These are phyloP conservation scores for Lactarius akahatsu DNA, from an alignment of 768 basidiomycete genomes.

Conservation along the genomic window DNA sequence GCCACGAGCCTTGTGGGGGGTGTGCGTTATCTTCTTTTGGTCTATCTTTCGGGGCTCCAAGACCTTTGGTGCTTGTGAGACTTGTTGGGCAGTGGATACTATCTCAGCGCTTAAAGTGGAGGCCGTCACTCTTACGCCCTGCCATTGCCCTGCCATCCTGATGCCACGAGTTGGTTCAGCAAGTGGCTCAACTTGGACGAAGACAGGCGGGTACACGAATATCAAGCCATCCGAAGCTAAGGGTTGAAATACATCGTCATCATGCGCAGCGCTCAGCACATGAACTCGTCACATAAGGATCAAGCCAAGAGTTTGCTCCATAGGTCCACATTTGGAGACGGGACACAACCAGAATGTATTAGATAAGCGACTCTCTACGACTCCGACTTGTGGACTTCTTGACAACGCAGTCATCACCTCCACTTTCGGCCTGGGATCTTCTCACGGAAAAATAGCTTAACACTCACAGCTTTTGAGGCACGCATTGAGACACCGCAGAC, in stretches of 20 bases:
- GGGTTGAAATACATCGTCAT: not conserved
- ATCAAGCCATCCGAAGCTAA: not conserved
- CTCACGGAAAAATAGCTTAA: not conserved
- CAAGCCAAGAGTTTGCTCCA: not conserved
- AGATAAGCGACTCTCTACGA: not conserved
- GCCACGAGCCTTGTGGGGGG: not conserved
- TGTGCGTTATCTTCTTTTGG: not conserved
- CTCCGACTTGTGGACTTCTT: not conserved
- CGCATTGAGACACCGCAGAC: no score
- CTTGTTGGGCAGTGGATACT: not conserved
- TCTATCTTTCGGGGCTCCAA: not conserved
- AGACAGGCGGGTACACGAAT: not conserved
- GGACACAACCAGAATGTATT: not conserved
- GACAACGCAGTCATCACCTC: not conserved
- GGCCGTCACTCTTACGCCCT: not conserved
- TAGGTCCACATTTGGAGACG: not conserved
- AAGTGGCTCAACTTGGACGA: not conserved
- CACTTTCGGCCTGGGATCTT: not conserved
- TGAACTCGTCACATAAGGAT: not conserved
- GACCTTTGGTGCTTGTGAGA: not conserved
- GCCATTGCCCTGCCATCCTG: no score
- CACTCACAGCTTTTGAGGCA: not conserved
- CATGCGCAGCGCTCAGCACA: not conserved
- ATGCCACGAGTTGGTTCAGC: not conserved
- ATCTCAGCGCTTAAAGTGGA: not conserved